These are phyloP conservation scores for Diaporthe vaccinii DNA, from an alignment of 2,329 filamentous ascomycete genomes.

Conservation along the genomic window DNA sequence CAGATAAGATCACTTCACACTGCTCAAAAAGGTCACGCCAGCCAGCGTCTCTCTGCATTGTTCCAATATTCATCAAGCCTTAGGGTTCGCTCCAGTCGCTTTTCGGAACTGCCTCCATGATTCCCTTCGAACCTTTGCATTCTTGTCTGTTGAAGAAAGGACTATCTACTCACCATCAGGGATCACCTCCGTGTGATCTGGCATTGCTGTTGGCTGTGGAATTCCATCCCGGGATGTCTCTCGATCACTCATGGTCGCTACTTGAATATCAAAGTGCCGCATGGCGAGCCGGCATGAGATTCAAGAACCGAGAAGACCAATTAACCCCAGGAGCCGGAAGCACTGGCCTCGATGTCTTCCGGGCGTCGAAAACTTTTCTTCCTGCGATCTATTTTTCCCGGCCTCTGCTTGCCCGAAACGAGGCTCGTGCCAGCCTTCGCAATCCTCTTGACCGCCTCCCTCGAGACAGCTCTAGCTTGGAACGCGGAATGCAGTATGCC, in stretches of 20 bases:
- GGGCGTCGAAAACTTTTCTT: neutral
- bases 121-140: neutral
- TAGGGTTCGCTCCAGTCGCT: neutral
- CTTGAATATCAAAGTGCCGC: neutral
- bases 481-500: neutral
- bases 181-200: neutral
- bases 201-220: neutral
- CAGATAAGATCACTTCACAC: neutral
- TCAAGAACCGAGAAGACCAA: neutral
- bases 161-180: neutral
- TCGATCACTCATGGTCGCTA: too few relatives aligned
- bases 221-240: neutral
- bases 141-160: neutral
- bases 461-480: neutral
- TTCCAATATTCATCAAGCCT: too few relatives aligned
- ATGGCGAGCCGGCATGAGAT: neutral
- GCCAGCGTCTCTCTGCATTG: neutral
- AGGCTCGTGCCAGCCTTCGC: neutral
- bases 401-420: neutral
- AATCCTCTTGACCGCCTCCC: neutral
- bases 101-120: neutral
- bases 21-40: neutral
- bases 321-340: too few relatives aligned
- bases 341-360: neutral
- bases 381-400: neutral